phyloP scores from a whole-genome alignment of 805 yeast genomes.

The Zygosaccharomyces bisporus region DNA sequence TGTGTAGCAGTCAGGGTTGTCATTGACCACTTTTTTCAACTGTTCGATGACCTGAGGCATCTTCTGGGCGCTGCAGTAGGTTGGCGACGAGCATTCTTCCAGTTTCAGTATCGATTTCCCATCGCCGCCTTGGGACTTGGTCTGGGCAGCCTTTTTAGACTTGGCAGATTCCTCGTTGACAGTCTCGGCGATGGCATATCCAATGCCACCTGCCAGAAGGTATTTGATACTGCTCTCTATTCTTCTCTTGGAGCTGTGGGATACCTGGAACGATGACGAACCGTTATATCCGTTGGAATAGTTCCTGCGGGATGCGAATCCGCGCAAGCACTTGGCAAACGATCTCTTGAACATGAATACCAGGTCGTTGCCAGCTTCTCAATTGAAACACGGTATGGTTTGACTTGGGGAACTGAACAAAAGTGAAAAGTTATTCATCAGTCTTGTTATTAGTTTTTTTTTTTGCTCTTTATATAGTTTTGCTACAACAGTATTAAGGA shows the following conservation, averaged over 20 bases:
- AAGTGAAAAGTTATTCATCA: not conserved
- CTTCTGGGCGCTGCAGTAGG: constrained; percentile 35
- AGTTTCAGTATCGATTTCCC: constrained; percentile 22
- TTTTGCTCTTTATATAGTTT: not conserved
- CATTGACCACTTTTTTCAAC: constrained; percentile 40
- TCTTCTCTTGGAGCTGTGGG: not conserved
- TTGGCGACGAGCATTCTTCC: constrained; percentile 22
- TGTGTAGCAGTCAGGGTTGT: constrained; percentile 34
- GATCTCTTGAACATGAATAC: constrained; percentile 3
- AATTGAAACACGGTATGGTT: too few relatives aligned
- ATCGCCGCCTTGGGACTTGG: not conserved
- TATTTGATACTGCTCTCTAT: constrained; percentile 2
- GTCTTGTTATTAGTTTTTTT: not conserved
- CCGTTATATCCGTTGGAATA: constrained; percentile 2
- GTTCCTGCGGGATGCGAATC: not conserved
- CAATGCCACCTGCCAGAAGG: constrained; percentile 13
- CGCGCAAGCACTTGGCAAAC: not conserved
- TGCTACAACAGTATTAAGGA: not conserved
- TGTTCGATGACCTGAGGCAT: constrained; percentile 41
- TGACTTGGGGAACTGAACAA: too few relatives aligned
- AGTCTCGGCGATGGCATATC: constrained; percentile 12
- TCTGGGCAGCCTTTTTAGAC: not conserved
- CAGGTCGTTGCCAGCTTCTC: too few relatives aligned
- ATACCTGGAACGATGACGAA: constrained; percentile 7
- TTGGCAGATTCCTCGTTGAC: constrained; percentile 3